phyloP scores from a whole-genome alignment of 139 green algal species.

The Spirogloea muscicola region DNA sequence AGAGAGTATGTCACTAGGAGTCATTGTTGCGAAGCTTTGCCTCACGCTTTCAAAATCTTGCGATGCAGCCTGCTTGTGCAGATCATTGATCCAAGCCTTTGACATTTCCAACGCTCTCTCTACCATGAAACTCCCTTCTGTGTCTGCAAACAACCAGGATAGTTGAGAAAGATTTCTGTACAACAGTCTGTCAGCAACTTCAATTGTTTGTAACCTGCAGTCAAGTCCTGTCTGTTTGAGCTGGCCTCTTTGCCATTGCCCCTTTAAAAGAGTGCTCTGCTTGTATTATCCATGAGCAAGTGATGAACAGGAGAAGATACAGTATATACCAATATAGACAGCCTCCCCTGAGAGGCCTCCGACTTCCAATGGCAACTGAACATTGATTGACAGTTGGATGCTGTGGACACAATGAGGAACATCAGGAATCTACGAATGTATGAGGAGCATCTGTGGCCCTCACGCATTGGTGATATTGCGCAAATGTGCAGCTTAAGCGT shows the following conservation, averaged over 20 bases:
- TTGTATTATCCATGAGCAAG: not conserved
- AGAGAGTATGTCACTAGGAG: slow-evolving; percentile 56
- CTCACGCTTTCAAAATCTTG: not conserved
- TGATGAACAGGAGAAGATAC: not conserved
- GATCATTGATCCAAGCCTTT: slow-evolving; percentile 52
- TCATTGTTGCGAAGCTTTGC: slow-evolving; percentile 23
- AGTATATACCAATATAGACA: slow-evolving; percentile 23
- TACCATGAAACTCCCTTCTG: slow-evolving; percentile 83
- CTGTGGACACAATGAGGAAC: not conserved
- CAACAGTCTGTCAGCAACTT: slow-evolving; percentile 4
- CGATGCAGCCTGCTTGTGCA: slow-evolving; percentile 40
- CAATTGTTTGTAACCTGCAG: not conserved
- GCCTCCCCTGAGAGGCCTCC: slow-evolving; percentile 19
- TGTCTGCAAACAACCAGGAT: no score
- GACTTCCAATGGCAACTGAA: slow-evolving; percentile 23
- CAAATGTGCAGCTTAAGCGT: no score
- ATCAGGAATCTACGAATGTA: not conserved
- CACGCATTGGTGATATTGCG: no score
- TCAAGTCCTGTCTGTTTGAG: not conserved
- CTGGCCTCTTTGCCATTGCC: not conserved
- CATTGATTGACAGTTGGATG: slow-evolving; percentile 40
- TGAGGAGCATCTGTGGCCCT: not conserved
- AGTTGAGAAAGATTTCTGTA: no score
- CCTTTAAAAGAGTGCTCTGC: not conserved
- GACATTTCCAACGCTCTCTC: slow-evolving; percentile 78